Conservation (phyloP, 2,329 filamentous ascomycete species). For the Diplodia intermedia region DNA sequence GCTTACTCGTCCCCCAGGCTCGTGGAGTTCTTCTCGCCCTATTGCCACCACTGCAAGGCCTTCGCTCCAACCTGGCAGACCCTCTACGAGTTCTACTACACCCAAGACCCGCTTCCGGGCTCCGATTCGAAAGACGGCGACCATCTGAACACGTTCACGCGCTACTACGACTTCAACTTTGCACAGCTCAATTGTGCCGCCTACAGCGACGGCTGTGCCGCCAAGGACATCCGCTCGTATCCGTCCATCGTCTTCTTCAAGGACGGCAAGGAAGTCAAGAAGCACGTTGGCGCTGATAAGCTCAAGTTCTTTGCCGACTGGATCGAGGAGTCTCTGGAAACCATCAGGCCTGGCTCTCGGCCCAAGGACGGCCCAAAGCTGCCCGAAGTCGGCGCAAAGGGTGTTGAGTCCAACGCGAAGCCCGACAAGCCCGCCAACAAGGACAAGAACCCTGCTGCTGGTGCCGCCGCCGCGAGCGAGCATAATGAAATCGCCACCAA, state of each 20-base stretch:
- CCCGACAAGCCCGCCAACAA: constrained; percentile 48
- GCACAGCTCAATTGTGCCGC: constrained; percentile 85
- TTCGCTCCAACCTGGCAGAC: constrained; percentile 90
- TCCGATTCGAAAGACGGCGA: constrained; percentile 56
- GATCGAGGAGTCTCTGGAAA: constrained; percentile 78
- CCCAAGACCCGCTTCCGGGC: constrained; percentile 72
- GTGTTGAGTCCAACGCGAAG: constrained; percentile 51
- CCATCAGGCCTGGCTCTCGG: constrained; percentile 79
- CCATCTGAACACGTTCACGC: constrained; percentile 71
- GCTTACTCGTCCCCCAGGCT: constrained; percentile 39
- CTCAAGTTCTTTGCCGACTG: constrained; percentile 71
- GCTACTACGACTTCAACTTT: constrained; percentile 90
- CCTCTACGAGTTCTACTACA: constrained; percentile 93
- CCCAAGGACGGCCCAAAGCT: constrained; percentile 70
- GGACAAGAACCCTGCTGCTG: constrained; percentile 46
- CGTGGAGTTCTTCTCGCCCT: constrained; percentile 60
- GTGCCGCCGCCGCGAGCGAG: constrained; percentile 40
- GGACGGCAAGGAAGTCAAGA: constrained; percentile 72
- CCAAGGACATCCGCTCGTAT: constrained; percentile 71
- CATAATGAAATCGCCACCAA: constrained; percentile 37
- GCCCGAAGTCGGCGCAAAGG: constrained; percentile 71
- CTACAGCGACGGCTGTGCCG: constrained; percentile 76
- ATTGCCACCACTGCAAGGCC: constrained; percentile 73
- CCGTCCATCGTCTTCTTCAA: constrained; percentile 83
- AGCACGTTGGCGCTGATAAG: constrained; percentile 70